Evolutionary conservation across 208 protist species (phyloP), one percentile per base, ranked within the genome.

Genomic region (Leishmania aethiopica): DNA sequence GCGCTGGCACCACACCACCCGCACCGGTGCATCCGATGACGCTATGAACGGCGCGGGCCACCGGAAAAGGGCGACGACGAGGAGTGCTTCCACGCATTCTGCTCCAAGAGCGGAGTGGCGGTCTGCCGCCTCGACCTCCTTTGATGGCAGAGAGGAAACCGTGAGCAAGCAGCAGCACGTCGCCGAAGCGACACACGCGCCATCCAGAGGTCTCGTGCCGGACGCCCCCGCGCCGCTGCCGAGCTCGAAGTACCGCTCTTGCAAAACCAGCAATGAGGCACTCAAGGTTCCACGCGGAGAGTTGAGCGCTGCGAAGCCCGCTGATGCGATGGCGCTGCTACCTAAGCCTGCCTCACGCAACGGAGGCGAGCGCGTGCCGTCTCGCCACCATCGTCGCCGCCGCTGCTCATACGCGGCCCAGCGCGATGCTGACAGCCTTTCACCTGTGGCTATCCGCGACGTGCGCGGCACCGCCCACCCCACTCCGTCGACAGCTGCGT

Each of bases 151-250:
- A 69, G 71, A 64, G 57, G 77, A 28, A 62, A 22, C 45, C 15
- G 8, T 70, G 8, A 69, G 77, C 32, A 17, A 32, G 40, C 40
- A 25, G 22, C 7, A 53, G 37, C 3, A 35, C 42, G 69, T 53
- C 11, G 42, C 40, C 11, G 25, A 73, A 73, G 69, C 25, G 42
- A 19, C 42, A 17, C 42, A 53, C 45, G 25, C 25, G 42, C 10
- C 22, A 73, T 47, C 42, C 2, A 19, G 11, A 19, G 37, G 32
- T 49, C 42, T 60, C 17, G 13, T 55, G 49, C n/a, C 59, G n/a
- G 72, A 60, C 15, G 51, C 79, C 19, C 72, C 62, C 17, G 79
- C 57, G 25, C 15, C 69, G 64, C 67, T 83, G 59, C 45, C 83
- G 10, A 40, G 69, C 2, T 37, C 25, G 49, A 73, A 32, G 35